These are phyloP conservation scores for Trichoderma orchidacearum DNA, from an alignment of 495 filamentous ascomycete species.

Conservation along the genomic window DNA sequence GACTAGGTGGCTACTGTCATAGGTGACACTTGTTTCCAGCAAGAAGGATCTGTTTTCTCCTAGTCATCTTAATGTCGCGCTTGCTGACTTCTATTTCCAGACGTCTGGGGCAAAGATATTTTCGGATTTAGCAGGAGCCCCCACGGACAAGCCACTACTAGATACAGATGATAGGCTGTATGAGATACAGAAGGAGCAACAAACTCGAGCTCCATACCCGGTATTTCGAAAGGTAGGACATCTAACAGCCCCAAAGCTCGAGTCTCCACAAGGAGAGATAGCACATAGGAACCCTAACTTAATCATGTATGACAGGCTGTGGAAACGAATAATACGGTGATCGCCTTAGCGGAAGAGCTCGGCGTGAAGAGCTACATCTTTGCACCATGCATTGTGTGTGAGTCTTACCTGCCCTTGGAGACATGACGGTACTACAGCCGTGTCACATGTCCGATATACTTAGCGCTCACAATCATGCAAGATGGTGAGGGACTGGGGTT, in stretches of 20 bases:
- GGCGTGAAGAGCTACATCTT: conserved; percentile 34
- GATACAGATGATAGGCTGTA: conserved; percentile 30
- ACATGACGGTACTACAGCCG: neutral
- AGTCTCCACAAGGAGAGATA: neutral
- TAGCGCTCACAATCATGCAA: neutral
- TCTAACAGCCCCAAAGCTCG: neutral
- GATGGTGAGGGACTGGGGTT: conserved; percentile 32
- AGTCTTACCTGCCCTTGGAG: conserved; percentile 1
- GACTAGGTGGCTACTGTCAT: too few relatives aligned
- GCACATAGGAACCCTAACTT: too few relatives aligned
- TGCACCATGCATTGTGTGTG: conserved; percentile 29
- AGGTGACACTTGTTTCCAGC: too few relatives aligned
- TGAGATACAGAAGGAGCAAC: conserved; percentile 20
- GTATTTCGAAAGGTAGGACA: conserved; percentile 6
- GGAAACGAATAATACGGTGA: conserved; percentile 18
- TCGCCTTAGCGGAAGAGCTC: conserved; percentile 20
- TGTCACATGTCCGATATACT: neutral
- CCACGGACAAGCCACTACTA: conserved; percentile 19
- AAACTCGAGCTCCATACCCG: neutral
- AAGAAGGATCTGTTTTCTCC: too few relatives aligned
- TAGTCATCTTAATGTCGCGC: too few relatives aligned
- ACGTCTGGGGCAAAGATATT: conserved; percentile 18
- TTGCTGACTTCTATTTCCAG: conserved; percentile 3
- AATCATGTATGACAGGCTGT: conserved; percentile 11
- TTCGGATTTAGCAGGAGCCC: conserved; percentile 12